Evolutionary conservation across 768 basidiomycete genomes (phyloP), one percentile per base, ranked within the genome.

Genomic region (Hygrophoropsis aurantiaca): DNA sequence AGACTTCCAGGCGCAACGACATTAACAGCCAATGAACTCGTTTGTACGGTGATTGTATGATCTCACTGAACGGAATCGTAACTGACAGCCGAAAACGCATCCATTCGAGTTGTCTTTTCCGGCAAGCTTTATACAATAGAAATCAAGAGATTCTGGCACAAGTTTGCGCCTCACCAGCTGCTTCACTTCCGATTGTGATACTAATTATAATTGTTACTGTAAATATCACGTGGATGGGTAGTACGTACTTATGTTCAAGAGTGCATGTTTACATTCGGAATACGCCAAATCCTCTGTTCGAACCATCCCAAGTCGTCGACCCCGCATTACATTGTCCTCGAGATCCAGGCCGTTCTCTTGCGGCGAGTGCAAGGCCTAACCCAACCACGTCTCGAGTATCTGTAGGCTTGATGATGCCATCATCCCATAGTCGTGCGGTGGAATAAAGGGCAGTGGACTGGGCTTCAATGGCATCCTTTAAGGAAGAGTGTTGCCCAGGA

Each of bases 381-480:
- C 93, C 94, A 36, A 97, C 77, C 1, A 89, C 84, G 65, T 93
- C 86, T 46, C 94, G 75, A 0, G 94, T 97, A 58, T 97, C 93
- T 8, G 80, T 80, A 4, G 94, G 94, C 54, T 78, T 80, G 65
- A 97, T 92, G 47, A 97, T 87, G 2, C 90, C 90, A 55, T 94
- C 90, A 58, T 94, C 93, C 93, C 91, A 97, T 46, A 97, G 69
- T n/a, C 91, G 82, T 10, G 94, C 94, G 1, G 88, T 89, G 2
- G 91, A 91, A 53, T 93, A 97, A 15, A 87, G 60, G 4, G 93
- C 89, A 1, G 84, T 86, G 11, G 92, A 93, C 63, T 97, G 92
- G 20, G 77, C 70, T 66, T 97, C 94, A 42, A 97, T 97, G 58
- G 90, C 87, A 13, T 77, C 72, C 67, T 87, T 85, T 41, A 94